These are phyloP conservation scores for Mycena belliarum DNA, from an alignment of 768 basidiomycete species.

Conservation along the genomic window DNA sequence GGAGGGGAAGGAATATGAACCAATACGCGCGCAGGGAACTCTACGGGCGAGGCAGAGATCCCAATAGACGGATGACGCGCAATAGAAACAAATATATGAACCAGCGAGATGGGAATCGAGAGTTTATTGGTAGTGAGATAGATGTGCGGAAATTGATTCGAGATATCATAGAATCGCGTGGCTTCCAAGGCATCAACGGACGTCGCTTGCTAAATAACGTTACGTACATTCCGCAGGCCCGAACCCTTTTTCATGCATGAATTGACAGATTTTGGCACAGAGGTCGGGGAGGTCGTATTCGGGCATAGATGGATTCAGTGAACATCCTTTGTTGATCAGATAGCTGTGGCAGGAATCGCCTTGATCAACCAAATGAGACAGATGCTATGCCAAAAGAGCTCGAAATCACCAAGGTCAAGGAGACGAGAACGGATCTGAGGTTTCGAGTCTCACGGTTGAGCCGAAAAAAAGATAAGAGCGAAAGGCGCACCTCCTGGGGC, in stretches of 20 bases:
- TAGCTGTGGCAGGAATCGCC: conserved; percentile 39
- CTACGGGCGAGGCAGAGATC: conserved; percentile 51
- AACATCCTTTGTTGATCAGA: conserved; percentile 31
- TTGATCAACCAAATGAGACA: conserved; percentile 40
- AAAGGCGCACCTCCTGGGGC: conserved; percentile 39
- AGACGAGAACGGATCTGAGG: conserved; percentile 43
- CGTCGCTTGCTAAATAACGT: background rate
- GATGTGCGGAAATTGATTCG: conserved; percentile 59
- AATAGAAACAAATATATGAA: conserved; percentile 58
- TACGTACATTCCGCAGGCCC: conserved; percentile 41
- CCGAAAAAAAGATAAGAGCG: conserved; percentile 11
- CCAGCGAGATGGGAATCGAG: conserved; percentile 61
- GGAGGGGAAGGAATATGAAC: conserved; percentile 45
- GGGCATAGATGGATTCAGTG: conserved; percentile 31
- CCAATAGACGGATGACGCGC: conserved; percentile 44
- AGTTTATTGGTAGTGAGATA: conserved; percentile 51
- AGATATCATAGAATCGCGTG: conserved; percentile 41
- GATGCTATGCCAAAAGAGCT: too few species aligned
- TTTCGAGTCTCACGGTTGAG: background rate
- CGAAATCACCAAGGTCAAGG: conserved; percentile 36
- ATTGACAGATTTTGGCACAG: conserved; percentile 48
- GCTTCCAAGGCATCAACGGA: conserved; percentile 25
- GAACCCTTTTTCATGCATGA: conserved; percentile 53
- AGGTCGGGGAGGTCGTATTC: conserved; percentile 35
- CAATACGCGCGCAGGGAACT: conserved; percentile 58